These are phyloP conservation scores for Phytophthora citrophthora DNA, from an alignment of 352 stramenopile genomes.

Conservation along the genomic window DNA sequence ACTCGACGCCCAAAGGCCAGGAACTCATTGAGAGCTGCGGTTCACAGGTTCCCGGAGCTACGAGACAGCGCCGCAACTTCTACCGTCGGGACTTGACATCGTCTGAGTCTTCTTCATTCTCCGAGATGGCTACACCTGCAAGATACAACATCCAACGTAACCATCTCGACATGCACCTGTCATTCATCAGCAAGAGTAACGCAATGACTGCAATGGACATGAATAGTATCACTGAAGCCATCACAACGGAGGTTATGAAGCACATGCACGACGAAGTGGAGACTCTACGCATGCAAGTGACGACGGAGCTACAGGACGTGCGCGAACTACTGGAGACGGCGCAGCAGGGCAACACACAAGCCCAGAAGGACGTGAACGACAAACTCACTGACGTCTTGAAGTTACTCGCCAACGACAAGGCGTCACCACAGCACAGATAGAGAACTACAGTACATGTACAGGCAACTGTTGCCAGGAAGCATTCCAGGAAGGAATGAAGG, in stretches of 20 bases:
- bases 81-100: conserved; percentile 32
- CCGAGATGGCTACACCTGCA: conserved; percentile 2
- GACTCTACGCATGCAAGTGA: conserved; percentile 38
- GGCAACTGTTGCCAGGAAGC: no score
- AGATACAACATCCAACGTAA: conserved; percentile 14
- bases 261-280: conserved; percentile 41
- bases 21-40: conserved; percentile 40
- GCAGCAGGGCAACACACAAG: conserved; percentile 17
- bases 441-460: not conserved
- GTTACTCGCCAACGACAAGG: conserved; percentile 23
- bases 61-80: conserved; percentile 25
- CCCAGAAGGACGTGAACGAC: conserved; percentile 24
- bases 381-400: conserved; percentile 34
- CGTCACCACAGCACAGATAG: conserved; percentile 8
- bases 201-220: conserved; percentile 18
- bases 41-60: conserved; percentile 10
- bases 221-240: conserved; percentile 31
- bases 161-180: conserved; percentile 35
- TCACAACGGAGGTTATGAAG: conserved; percentile 42
- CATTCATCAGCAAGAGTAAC: conserved; percentile 23
- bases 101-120: conserved; percentile 37
- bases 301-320: conserved; percentile 39
- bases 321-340: conserved; percentile 33
- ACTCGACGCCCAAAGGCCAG: conserved; percentile 39
- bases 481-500: not conserved